phyloP scores from a whole-genome alignment of 179 eudicot genomes.

The Dionaea muscipula region DNA sequence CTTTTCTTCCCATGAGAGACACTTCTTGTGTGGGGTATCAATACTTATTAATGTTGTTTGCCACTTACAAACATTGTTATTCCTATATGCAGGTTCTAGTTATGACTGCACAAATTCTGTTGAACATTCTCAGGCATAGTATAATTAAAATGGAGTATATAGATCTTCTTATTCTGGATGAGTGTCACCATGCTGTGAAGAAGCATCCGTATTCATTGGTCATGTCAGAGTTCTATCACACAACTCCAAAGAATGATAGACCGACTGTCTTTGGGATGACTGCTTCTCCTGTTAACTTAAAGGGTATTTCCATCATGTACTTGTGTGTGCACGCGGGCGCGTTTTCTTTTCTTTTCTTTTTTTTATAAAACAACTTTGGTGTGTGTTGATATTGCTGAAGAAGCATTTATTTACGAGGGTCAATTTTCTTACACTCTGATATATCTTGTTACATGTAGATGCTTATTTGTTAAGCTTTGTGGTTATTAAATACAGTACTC shows the following conservation, averaged over 20 bases:
- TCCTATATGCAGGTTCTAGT: constrained; percentile 68
- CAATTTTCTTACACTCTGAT: no score
- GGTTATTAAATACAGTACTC: no score
- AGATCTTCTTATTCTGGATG: constrained; percentile 85
- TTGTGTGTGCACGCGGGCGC: no score
- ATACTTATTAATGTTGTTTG: no score
- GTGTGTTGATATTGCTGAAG: no score
- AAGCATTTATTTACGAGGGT: no score
- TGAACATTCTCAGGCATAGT: constrained; percentile 95
- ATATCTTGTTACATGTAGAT: no score
- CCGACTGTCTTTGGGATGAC: constrained; percentile 97
- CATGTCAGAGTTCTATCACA: constrained; percentile 99
- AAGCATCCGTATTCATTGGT: constrained; percentile 96
- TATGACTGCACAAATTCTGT: constrained; percentile 96
- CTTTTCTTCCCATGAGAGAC: no score
- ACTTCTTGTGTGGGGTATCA: no score
- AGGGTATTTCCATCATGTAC: constrained; percentile 40
- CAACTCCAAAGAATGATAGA: constrained; percentile 80
- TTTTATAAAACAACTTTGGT: no score
- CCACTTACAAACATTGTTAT: no score
- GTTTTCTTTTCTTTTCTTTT: background rate
- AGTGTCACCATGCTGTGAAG: constrained; percentile 99
- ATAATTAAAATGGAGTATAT: constrained; percentile 89
- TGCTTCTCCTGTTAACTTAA: constrained; percentile 95
- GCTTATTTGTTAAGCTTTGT: no score